Evolutionary conservation across 2,329 filamentous ascomycete species (phyloP), one percentile per base, ranked within the genome.

Genomic region (Lasiodiplodia sp.): DNA sequence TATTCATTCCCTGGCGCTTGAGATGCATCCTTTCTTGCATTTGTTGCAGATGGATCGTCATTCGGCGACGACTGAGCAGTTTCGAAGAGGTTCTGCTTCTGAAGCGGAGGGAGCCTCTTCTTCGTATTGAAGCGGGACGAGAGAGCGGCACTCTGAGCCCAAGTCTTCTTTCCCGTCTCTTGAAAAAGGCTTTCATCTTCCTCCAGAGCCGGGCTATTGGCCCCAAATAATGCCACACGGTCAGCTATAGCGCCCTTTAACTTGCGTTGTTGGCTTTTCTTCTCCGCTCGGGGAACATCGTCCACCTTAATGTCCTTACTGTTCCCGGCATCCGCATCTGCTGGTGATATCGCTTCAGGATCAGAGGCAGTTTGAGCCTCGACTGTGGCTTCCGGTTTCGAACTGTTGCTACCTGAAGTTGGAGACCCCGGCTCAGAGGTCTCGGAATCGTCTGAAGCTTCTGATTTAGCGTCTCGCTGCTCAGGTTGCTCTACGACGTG

Each of bases 231-330:
- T 14, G 49, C 28, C 16, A 23, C 49, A 11, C 16, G 8, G 10
- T 52, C 49, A 52, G 52, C 23, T 34, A 16, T 55, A 10, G 16
- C 52, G 7, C 52, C 52, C 12, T 55, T 55, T 25, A 55, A 28
- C 52, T 55, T 55, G 25, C 25, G 52, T 28, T 55, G 52, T n/a
- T 34, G 31, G 52, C 52, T 18, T 7, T 55, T 55, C 52, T 55
- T 55, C 14, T 52, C 40, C 8, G 18, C 40, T 47, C 16, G 16
- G 40, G 40, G 16, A 16, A 34, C 31, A 34, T 34, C 10, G 6
- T 34, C 7, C 8, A 34, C 31, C 31, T 34, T 34, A 34, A 34
- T 10, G 8, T 34, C 31, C 31, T 34, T 34, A 6, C 31, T 34
- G 31, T 34, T 34, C 31, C 31, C 31, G 8, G 31, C 6, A 34